phyloP scores from a whole-genome alignment of 768 basidiomycete species.

The Boletus tylopilopsis region DNA sequence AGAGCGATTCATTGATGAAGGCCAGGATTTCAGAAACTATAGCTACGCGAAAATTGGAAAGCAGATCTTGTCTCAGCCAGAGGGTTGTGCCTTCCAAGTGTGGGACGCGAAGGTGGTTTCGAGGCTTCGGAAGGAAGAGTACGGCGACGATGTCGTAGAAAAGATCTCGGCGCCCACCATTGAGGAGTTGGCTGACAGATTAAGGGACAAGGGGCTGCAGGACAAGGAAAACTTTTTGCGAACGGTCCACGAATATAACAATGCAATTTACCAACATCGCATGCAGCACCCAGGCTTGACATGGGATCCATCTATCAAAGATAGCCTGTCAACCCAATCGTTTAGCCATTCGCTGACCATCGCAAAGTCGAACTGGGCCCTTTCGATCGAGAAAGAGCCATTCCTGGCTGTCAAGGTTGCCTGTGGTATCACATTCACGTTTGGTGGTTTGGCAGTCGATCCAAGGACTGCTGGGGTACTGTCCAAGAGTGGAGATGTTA shows the following conservation, averaged over 20 bases:
- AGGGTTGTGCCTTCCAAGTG: constrained; percentile 60
- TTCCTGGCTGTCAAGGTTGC: constrained; percentile 66
- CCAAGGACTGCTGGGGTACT: constrained; percentile 51
- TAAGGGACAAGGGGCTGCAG: constrained; percentile 44
- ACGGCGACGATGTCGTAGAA: constrained; percentile 57
- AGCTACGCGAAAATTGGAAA: constrained; percentile 69
- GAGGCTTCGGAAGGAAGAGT: constrained; percentile 59
- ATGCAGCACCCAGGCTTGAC: constrained; percentile 30
- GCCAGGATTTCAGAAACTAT: constrained; percentile 67
- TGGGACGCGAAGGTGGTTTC: constrained; percentile 48
- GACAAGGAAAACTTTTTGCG: constrained; percentile 39
- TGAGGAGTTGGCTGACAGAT: constrained; percentile 47
- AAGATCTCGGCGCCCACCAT: constrained; percentile 46
- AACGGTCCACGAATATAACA: constrained; percentile 51
- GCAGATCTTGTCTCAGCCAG: constrained; percentile 55
- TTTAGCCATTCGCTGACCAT: constrained; percentile 31
- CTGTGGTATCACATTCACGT: constrained; percentile 72
- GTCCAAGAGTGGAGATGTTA: constrained; percentile 36
- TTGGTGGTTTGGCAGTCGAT: constrained; percentile 63
- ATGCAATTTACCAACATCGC: constrained; percentile 39
- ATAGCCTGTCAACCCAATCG: constrained; percentile 54
- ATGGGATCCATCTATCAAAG: constrained; percentile 68
- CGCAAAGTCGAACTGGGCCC: constrained; percentile 70
- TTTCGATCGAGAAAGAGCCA: constrained; percentile 47
- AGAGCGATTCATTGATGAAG: constrained; percentile 66